Evolutionary conservation across 805 yeast species (phyloP), one percentile per base, ranked within the genome.

Genomic region (Nadsonia fulvescens): DNA sequence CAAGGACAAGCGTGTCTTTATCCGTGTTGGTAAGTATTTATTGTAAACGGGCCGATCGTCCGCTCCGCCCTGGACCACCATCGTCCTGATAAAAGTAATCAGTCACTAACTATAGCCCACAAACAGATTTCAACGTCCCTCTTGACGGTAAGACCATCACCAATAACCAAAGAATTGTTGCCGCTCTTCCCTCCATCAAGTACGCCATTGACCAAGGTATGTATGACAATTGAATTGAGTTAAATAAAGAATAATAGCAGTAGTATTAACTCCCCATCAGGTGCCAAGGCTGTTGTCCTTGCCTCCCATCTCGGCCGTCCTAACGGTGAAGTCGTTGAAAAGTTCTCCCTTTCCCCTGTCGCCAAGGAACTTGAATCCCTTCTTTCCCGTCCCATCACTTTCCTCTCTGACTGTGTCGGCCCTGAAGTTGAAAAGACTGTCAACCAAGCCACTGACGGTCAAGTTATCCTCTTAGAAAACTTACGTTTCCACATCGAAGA

Each of bases 271-370:
- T 11, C n/a, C n/a, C n/a, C n/a, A n/a, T n/a, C 18, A 37, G 68
- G 76, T 48, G 93, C 99, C 51, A 81, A 75, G 66, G 79, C 70
- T 40, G 73, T 89, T 40, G 63, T 89, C 42, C 69, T 89, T 44
- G 96, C 95, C 39, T 83, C 96, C 34, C 99, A 89, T 57, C 68
- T 89, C 55, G 99, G 99, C 51, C 82, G 99, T 66, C 99, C 99
- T 58, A 89, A 89, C 54, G 99, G 99, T 54, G 82, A 79, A 61
- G 65, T 53, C 36, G 68, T 59, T 47, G 74, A 63, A 27, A 89
- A 89, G 62, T 86, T 67, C 70, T 82, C 95, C 26, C 65, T 89
- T 48, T 72, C 73, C 50, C 98, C 98, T 40, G 91, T 89, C 45
- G 83, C 93, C 37, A 67, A 63, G 33, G 99, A 89, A 64, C 71